These are phyloP conservation scores for Vitis rupestris DNA, from an alignment of 164 flowering plant species.

Conservation along the genomic window DNA sequence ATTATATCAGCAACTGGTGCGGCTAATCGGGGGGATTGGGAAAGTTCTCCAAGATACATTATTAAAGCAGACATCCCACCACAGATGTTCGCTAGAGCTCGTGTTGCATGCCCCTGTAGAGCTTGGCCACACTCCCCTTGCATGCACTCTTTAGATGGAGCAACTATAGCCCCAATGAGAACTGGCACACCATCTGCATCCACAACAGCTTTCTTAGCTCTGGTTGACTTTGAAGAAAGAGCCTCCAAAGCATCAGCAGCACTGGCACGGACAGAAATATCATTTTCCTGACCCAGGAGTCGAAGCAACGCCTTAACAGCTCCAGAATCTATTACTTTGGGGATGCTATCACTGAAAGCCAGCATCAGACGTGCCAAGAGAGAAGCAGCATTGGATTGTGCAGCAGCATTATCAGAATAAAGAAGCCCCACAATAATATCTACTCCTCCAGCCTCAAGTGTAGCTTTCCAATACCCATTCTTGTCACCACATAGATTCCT, in stretches of 20 bases:
- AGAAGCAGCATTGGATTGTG: conserved; percentile 96
- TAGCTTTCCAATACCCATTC: conserved; percentile 73
- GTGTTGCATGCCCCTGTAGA: conserved; percentile 69
- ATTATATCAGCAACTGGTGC: conserved; percentile 87
- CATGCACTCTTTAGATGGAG: conserved; percentile 93
- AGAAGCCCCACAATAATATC: conserved; percentile 79
- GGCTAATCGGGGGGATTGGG: conserved; percentile 66
- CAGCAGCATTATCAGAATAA: conserved; percentile 65
- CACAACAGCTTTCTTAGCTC: conserved; percentile 61
- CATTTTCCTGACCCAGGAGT: conserved; percentile 62
- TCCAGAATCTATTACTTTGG: conserved; percentile 75
- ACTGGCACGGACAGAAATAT: conserved; percentile 77
- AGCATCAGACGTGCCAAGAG: conserved; percentile 75
- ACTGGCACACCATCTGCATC: conserved; percentile 64
- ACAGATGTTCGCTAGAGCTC: conserved; percentile 73
- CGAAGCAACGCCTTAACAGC: conserved; percentile 60
- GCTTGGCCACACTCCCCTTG: conserved; percentile 64
- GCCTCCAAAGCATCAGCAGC: conserved; percentile 90
- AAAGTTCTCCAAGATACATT: conserved; percentile 71
- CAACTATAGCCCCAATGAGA: conserved; percentile 80
- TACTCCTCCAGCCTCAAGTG: conserved; percentile 82
- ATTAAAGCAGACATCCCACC: conserved; percentile 77
- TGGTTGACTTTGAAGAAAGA: conserved; percentile 61
- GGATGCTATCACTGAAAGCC: conserved; percentile 77
- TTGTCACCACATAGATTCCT: conserved; percentile 89